phyloP scores from a whole-genome alignment of 306 rosid genomes.

The Geum urbanum region DNA sequence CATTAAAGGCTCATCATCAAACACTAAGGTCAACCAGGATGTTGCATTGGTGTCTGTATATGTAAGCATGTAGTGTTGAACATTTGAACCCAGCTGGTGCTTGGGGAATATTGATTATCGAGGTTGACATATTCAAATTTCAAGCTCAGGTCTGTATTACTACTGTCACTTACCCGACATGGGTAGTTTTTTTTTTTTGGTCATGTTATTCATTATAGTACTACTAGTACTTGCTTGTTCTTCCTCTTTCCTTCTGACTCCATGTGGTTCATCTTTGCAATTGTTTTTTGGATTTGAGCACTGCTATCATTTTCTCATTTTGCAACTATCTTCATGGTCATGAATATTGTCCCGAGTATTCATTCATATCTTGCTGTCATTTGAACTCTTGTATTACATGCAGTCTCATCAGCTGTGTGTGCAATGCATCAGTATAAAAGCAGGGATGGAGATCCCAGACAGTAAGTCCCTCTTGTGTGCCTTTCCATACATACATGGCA shows the following conservation, averaged over 20 bases:
- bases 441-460: constrained; percentile 78
- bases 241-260: neutral
- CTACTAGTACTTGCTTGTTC: neutral
- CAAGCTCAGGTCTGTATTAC: neutral
- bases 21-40: constrained; percentile 11
- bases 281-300: neutral
- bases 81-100: neutral
- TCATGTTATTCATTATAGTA: neutral
- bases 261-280: neutral
- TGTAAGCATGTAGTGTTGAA: constrained; percentile 21
- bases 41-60: constrained; percentile 18
- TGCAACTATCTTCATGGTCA: neutral
- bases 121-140: neutral
- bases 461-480: constrained; percentile 55
- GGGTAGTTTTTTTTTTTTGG: neutral
- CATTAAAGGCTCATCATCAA: constrained; percentile 37
- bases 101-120: neutral
- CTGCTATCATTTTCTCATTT: neutral
- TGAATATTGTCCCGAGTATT: neutral
- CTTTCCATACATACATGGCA: constrained; percentile 61
- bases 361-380: neutral
- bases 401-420: constrained; percentile 44
- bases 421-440: constrained; percentile 50
- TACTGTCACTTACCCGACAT: neutral
- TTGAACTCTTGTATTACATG: constrained; percentile 1